Conservation (phyloP, 768 basidiomycete genomes). For the Tremella mesenterica region DNA sequence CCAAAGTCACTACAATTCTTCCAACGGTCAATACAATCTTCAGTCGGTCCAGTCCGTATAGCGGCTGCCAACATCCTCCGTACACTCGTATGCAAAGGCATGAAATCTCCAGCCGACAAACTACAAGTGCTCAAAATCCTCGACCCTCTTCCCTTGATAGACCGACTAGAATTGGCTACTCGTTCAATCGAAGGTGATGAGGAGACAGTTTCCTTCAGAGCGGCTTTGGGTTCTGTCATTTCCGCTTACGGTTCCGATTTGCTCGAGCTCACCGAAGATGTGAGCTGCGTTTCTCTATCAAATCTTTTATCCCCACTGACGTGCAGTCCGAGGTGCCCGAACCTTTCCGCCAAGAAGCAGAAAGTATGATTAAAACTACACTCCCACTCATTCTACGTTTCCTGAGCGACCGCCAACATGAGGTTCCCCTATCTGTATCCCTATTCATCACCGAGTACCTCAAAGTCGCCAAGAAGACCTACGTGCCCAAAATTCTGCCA, state of each 20-base stretch:
- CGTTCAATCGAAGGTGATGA: constrained; percentile 64
- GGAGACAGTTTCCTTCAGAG: constrained; percentile 79
- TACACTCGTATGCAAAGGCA: constrained; percentile 80
- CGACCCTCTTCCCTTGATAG: constrained; percentile 70
- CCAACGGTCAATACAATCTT: constrained; percentile 69
- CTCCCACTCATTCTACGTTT: constrained; percentile 78
- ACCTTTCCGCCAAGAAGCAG: constrained; percentile 58
- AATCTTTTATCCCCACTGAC: constrained; percentile 1
- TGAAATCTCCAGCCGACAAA: constrained; percentile 84
- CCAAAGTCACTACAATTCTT: constrained; percentile 76
- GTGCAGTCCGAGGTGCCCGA: constrained; percentile 47
- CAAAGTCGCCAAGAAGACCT: constrained; percentile 60
- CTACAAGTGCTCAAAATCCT: constrained; percentile 81
- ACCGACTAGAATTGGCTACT: constrained; percentile 69
- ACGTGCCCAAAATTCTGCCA: constrained; percentile 45
- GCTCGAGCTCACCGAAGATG: constrained; percentile 69
- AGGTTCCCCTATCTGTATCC: constrained; percentile 77
- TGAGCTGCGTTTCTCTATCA: constrained; percentile 40
- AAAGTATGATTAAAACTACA: constrained; percentile 55
- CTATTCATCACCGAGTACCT: constrained; percentile 69
- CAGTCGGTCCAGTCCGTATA: constrained; percentile 63
- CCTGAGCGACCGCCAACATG: constrained; percentile 81
- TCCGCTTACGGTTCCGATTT: constrained; percentile 75
- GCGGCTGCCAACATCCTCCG: constrained; percentile 71
- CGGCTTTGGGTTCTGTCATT: constrained; percentile 73